These are phyloP conservation scores for Herpetomonas tarakana DNA, from an alignment of 208 protist genomes.

Conservation along the genomic window DNA sequence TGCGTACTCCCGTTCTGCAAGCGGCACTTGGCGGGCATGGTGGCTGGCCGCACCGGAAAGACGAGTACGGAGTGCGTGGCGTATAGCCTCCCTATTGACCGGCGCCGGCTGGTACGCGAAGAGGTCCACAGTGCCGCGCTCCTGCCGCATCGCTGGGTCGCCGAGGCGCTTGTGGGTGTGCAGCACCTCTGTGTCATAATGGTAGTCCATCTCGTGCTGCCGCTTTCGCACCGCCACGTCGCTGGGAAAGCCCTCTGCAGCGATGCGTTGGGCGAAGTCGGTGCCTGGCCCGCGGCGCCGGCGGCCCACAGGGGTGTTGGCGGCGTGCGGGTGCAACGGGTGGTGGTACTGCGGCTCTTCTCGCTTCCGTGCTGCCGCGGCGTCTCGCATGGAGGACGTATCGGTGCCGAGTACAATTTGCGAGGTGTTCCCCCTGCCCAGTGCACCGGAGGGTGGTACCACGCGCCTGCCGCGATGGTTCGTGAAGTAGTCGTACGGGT, in stretches of 20 bases:
- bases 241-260: conserved; percentile 38
- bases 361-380: background rate
- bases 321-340: background rate
- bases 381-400: background rate
- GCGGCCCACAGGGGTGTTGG: background rate
- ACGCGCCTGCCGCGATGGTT: conserved; percentile 11
- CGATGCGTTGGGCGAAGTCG: conserved; percentile 29
- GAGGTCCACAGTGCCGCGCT: conserved; percentile 6
- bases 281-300: conserved; percentile 38
- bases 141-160: background rate
- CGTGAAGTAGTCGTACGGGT: conserved; percentile 14
- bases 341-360: background rate
- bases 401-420: conserved; percentile 19
- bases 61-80: too few species aligned
- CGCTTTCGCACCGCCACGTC: conserved; percentile 12
- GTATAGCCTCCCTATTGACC: too few species aligned
- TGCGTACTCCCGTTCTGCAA: background rate
- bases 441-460: background rate
- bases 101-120: too few species aligned
- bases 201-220: conserved; percentile 12
- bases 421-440: conserved; percentile 6
- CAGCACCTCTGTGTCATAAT: conserved; percentile 7
- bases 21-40: background rate
- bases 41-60: background rate
- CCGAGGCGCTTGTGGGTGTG: conserved; percentile 16